Evolutionary conservation across 108 stramenopile genomes (phyloP), one percentile per base, ranked within the genome.

Genomic region (Aureococcus anophagefferens): DNA sequence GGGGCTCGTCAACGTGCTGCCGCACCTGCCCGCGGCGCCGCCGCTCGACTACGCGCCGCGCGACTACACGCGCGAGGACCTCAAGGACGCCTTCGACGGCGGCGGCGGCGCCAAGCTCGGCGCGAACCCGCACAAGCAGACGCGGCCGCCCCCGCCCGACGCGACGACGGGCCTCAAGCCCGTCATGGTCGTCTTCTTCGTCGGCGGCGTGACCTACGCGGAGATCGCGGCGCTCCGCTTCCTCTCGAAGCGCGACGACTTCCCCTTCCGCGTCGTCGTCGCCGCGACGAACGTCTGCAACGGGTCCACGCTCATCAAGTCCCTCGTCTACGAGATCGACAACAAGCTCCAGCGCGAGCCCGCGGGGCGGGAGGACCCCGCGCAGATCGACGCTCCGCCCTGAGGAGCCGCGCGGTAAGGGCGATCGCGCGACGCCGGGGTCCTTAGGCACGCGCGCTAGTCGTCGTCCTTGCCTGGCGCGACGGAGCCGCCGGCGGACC

Each of bases 211-310:
- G 0, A 90, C 95, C 18, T 94, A 83, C 74, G 88, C 89, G 85
- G 96, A 98, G 81, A 85, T 97, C 64, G 92, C 96, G 4, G 91
- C 93, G 18, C 68, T 97, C 51, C 86, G 96, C 31, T 94, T 89
- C 74, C 78, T 97, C 67, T 89, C 83, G 72, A 81, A 79, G 65
- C 81, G 87, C 29, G 77, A 81, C 15, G 72, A 76, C 13, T 94
- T 94, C 71, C 90, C 90, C 16, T 91, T 84, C 79, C 75, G 77
- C 71, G 88, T 91, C 64, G 46, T 89, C 45, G 78, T 78, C 67
- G 74, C 83, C 45, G 88, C 92, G 0, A 90, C 91, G 30, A 84
- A 88, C 63, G 80, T 92, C 25, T 77, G 90, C 68, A 90, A 88
- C 79, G 91, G 91, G 0, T 77, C 69, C 31, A 86, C 80, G 25